phyloP scores from a whole-genome alignment of 164 flowering plant species.

The Buxus sempervirens region DNA sequence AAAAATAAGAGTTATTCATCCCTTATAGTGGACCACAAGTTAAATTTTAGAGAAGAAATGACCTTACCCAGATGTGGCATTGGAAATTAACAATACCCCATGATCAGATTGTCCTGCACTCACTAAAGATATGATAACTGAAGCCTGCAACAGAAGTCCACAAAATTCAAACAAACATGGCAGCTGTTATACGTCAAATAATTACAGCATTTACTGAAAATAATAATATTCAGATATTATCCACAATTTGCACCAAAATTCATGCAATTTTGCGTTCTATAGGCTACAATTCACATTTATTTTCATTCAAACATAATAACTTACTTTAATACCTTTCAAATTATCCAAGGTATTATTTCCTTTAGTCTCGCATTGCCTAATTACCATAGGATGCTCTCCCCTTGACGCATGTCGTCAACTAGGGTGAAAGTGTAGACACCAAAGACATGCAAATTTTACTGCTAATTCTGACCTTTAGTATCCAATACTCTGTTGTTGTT shows the following conservation, averaged over 20 bases:
- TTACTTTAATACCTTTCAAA: too few species aligned
- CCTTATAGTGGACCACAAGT: neutral
- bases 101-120: slow-evolving; percentile 24
- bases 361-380: too few species aligned
- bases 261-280: too few species aligned
- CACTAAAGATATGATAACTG: slow-evolving; percentile 20
- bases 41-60: neutral
- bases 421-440: too few species aligned
- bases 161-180: neutral
- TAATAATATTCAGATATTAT: neutral
- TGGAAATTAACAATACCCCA: slow-evolving; percentile 22
- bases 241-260: neutral
- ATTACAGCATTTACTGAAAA: neutral
- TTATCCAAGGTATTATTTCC: too few species aligned
- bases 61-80: slow-evolving; percentile 32
- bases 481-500: too few species aligned
- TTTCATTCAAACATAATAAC: too few species aligned
- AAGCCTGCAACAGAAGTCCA: slow-evolving; percentile 25
- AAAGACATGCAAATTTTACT: too few species aligned
- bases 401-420: too few species aligned
- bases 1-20: neutral
- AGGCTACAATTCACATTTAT: too few species aligned
- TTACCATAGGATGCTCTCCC: too few species aligned
- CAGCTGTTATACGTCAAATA: neutral
- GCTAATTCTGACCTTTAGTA: too few species aligned